Base-by-base conservation (phyloP, 371 early-diverging fungal species). In the Rhizopus delemar region DNA sequence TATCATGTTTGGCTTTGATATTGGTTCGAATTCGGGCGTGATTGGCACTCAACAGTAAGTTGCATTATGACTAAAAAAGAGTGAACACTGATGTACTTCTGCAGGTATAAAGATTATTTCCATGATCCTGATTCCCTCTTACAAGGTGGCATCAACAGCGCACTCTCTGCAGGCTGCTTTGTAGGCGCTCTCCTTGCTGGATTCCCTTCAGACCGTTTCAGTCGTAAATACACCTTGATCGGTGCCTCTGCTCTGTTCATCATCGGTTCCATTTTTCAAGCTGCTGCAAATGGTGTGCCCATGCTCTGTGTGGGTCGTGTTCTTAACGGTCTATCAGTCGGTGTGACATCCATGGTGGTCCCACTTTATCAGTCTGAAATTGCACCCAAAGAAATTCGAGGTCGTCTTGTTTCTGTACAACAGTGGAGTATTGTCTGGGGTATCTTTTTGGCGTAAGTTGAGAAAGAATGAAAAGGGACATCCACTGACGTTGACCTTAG, bases 291-390 rank as follows among this genome's bases (percentile, higher is more conserved):
- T 34, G 64, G 70, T 50, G 74, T 78, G 45, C 82, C 67, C 34
- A 70, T 83, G 75, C 81, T 91, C 60, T 62, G 83, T 36, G 73
- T 55, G 48, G 93, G 90, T 32, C 86, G 95, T 41, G 77, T 86
- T 38, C 57, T 93, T 41, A 80, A 82, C 53, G 96, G 96, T 60
- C 61, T 93, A 5, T 90, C 87, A 59, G 80, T 91, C 36, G 96
- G 96, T 71, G 72, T 86, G 46, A 68, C 89, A 22, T 92, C 92
- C 38, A 81, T 82, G 73, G 59, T 69, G 50, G 79, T 76, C 12
- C 85, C 85, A 55, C 71, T 82, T 41, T 82, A 80, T 53, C 69
- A 63, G 59, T 85, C 78, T 41, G 84, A 83, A 68, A 53, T 85
- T 16, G 87, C 95, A 13, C 81, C 81, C 57, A 74, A 75, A 59